These are phyloP conservation scores for Candida montana DNA, from an alignment of 805 yeast genomes.

Conservation along the genomic window DNA sequence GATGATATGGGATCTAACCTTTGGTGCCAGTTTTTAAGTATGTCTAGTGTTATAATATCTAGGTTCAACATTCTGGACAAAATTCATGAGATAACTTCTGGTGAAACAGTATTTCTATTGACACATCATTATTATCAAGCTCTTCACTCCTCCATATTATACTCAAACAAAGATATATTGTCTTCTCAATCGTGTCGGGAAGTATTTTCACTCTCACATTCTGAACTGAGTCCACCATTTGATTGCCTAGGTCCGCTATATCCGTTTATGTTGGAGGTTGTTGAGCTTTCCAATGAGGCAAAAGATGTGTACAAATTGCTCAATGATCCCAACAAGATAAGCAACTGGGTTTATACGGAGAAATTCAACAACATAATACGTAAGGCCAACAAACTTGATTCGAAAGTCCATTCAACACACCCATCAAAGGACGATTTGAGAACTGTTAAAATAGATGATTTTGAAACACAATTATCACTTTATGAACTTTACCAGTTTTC, in stretches of 20 bases:
- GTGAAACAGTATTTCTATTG: background rate
- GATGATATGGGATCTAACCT: background rate
- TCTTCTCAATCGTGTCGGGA: background rate
- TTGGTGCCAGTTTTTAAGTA: slow-evolving; percentile 2
- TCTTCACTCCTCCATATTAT: background rate
- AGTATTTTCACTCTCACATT: background rate
- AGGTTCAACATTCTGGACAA: slow-evolving; percentile 1
- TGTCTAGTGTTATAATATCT: background rate
- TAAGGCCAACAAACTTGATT: slow-evolving; percentile 2
- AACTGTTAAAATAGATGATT: slow-evolving; percentile 2
- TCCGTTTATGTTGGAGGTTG: background rate
- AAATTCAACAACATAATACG: slow-evolving; percentile 2
- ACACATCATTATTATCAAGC: slow-evolving; percentile 1
- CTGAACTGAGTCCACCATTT: slow-evolving; percentile 1
- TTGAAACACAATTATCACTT: slow-evolving; percentile 3
- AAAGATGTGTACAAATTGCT: background rate
- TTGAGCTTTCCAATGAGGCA: slow-evolving; percentile 2
- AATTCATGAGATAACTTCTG: background rate
- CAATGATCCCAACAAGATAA: slow-evolving; percentile 1
- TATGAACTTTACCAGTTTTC: slow-evolving; percentile 4
- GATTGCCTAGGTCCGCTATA: slow-evolving; percentile 1
- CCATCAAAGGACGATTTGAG: slow-evolving; percentile 5
- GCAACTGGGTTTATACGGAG: slow-evolving; percentile 3
- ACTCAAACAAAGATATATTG: background rate
- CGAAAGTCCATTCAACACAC: slow-evolving; percentile 2